phyloP scores from a whole-genome alignment of 2,329 filamentous ascomycete species.

The Aspergillus oerlinghausenensis region DNA sequence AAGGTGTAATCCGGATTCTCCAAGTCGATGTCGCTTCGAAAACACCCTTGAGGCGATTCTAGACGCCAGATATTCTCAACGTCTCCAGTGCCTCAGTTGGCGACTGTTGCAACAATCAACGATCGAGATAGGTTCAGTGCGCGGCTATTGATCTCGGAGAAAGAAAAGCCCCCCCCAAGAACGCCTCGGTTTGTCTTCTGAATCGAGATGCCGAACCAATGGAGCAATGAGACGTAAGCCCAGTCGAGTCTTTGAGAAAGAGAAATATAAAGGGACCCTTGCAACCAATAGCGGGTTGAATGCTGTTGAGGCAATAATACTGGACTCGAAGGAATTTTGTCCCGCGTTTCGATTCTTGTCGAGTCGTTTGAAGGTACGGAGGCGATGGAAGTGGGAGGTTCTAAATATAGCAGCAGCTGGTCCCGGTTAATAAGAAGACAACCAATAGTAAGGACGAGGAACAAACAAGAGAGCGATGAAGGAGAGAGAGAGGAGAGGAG shows the following conservation, averaged over 20 bases:
- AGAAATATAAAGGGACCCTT: constrained; percentile 1
- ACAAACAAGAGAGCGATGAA: neutral
- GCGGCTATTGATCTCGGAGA: constrained; percentile 10
- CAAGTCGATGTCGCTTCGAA: neutral
- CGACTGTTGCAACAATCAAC: neutral
- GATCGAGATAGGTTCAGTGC: neutral
- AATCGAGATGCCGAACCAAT: neutral
- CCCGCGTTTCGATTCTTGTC: neutral
- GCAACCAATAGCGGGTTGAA: neutral
- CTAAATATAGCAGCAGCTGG: constrained; percentile 34
- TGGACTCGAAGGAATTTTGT: constrained; percentile 2
- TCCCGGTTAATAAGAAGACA: constrained; percentile 12
- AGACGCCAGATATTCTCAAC: constrained; percentile 23
- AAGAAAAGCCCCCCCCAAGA: neutral
- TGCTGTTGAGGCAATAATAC: neutral
- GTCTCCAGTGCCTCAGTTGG: neutral
- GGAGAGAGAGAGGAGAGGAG: neutral
- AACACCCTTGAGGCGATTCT: constrained; percentile 36
- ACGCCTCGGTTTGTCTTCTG: constrained; percentile 2
- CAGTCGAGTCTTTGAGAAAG: neutral
- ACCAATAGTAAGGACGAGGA: constrained; percentile 22
- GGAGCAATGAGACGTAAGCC: neutral
- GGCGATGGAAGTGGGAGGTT: constrained; percentile 19
- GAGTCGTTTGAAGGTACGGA: constrained; percentile 12
- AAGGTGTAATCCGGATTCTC: neutral